Conservation (phyloP, 495 filamentous ascomycete species). For the Rhypophila decipiens region DNA sequence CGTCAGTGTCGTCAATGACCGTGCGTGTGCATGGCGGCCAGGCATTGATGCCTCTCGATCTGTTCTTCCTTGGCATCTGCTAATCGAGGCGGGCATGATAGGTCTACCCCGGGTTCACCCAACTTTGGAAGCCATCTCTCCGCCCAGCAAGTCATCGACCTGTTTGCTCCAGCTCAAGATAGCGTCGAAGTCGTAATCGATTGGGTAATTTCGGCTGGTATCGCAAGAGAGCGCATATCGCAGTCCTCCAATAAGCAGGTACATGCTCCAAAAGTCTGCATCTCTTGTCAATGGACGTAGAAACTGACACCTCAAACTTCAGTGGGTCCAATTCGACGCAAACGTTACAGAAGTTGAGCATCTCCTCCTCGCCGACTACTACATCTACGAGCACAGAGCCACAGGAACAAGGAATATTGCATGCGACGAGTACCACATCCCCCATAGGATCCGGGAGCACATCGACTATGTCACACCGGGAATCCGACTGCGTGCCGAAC, state of each 20-base stretch:
- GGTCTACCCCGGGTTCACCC: slow-evolving; percentile 58
- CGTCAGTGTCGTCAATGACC: no score
- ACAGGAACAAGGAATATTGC: slow-evolving; percentile 17
- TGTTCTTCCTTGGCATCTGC: no score
- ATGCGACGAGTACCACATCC: slow-evolving; percentile 43
- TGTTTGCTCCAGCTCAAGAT: slow-evolving; percentile 43
- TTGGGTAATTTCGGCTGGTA: slow-evolving; percentile 47
- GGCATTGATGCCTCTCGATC: no score
- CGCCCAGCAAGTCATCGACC: slow-evolving; percentile 41
- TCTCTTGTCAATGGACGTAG: slow-evolving; percentile 1
- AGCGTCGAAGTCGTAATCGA: slow-evolving; percentile 35
- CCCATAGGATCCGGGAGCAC: slow-evolving; percentile 40
- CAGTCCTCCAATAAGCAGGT: slow-evolving; percentile 20
- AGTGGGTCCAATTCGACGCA: slow-evolving; percentile 49
- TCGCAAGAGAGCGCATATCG: slow-evolving; percentile 24
- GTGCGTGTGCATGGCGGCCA: no score
- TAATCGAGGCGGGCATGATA: slow-evolving; percentile 22
- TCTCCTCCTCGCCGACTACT: slow-evolving; percentile 49
- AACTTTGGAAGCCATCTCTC: slow-evolving; percentile 50
- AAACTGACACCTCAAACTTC: background rate
- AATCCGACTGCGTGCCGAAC: slow-evolving; percentile 29
- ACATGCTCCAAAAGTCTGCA: background rate
- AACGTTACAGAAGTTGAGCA: slow-evolving; percentile 44
- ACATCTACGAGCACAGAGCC: slow-evolving; percentile 42
- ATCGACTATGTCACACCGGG: slow-evolving; percentile 55